Base-by-base conservation (phyloP, 495 filamentous ascomycete species). In the Penicillium coprophilum region DNA sequence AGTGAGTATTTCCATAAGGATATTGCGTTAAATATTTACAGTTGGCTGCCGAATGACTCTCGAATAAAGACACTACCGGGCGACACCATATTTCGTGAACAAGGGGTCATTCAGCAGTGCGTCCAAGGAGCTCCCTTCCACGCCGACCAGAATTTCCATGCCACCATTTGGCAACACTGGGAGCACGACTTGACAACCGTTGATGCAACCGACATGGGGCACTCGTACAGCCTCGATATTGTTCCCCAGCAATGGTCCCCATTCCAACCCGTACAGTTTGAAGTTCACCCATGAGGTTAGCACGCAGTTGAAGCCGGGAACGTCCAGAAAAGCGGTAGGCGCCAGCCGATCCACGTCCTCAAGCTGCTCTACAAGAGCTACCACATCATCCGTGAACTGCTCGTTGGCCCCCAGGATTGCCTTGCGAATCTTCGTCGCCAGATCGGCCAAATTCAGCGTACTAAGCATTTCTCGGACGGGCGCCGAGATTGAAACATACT, bases 171-270 rank as follows among this genome's bases (percentile, higher is more conserved):
- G 70, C 46, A 75, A 31, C 36, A 57, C 39, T 17, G 71, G 73
- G 3, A 75, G 50, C 15, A 75, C 62, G n/a, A 73, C 54, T n/a
- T 69, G 69, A 12, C 57, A 36, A 3, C 73, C 73, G n/a, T 72
- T 71, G 46, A 76, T 58, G 6, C 62, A 31, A 10, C 72, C 72
- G 15, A 63, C 57, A 55, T 66, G 60, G 1, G 72, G 73, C 23
- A 62, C 32, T 9, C 73, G 64, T 10, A 74, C 61, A 4, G 67
- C 59, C 41, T 72, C 59, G 32, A 73, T 71, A 9, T 57, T 61
- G 9, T 59, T 41, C 7, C 71, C 71, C 36, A 76, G 10, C n/a
- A 64, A 21, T 4, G 63, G 56, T 1, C 72, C 72, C 66, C 71
- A 76, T 19, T 71, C 66, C 27, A 74, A 24, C 32, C 48, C 57